Conservation (phyloP, 164 flowering plant species). For the Magnolia officinalis region DNA sequence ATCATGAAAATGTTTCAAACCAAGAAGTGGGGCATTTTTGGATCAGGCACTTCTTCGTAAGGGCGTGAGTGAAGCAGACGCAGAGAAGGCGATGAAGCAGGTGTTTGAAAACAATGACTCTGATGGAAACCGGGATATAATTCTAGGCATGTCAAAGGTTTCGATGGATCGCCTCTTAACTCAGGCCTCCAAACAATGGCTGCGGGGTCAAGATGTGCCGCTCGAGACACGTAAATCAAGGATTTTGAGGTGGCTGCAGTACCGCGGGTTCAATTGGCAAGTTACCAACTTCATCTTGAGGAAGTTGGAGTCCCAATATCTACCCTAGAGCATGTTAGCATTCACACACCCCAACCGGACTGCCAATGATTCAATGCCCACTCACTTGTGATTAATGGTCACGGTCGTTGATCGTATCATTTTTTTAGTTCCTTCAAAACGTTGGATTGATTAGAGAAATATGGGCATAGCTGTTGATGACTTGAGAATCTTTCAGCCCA, state of each 20-base stretch:
- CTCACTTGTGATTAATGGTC: not conserved
- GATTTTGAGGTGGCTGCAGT: conserved; percentile 83
- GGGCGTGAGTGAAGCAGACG: conserved; percentile 54
- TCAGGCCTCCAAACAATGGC: conserved; percentile 84
- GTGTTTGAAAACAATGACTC: conserved; percentile 51
- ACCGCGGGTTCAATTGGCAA: conserved; percentile 79
- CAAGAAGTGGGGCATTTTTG: conserved; percentile 6
- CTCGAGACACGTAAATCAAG: conserved; percentile 64
- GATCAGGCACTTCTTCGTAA: conserved; percentile 57
- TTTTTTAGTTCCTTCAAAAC: not conserved
- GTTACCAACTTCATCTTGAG: conserved; percentile 50
- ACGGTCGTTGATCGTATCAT: not conserved
- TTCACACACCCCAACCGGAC: not conserved
- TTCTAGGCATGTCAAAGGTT: conserved; percentile 50
- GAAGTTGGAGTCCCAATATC: conserved; percentile 50
- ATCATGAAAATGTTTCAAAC: not conserved
- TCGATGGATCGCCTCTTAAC: conserved; percentile 53
- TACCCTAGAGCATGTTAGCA: conserved; percentile 22
- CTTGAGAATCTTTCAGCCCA: not conserved
- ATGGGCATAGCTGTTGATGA: not conserved
- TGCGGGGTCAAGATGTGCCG: conserved; percentile 41
- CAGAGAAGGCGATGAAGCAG: conserved; percentile 57
- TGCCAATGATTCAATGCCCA: not conserved
- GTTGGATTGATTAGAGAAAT: not conserved
- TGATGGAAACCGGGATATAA: conserved; percentile 26